Conservation (phyloP, 2,329 filamentous ascomycete genomes). For the Coniochaeta ligniaria region DNA sequence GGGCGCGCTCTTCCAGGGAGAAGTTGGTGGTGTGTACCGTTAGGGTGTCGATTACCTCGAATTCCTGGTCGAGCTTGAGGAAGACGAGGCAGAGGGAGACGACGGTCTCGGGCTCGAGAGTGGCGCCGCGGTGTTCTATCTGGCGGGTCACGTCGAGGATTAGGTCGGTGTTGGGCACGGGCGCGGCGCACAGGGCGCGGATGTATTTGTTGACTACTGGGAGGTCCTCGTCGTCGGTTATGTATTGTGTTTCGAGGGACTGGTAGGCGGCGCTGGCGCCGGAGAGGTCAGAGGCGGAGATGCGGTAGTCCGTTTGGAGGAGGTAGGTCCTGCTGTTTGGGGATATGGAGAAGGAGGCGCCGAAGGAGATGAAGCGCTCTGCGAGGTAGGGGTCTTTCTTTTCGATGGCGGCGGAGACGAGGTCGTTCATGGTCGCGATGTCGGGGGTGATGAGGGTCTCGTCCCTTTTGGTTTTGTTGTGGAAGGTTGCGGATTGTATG, state of each 20-base stretch:
- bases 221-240: constrained; percentile 49
- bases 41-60: constrained; percentile 75
- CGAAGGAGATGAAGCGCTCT: constrained; percentile 64
- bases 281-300: constrained; percentile 65
- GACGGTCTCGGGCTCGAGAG: constrained; percentile 68
- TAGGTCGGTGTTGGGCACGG: constrained; percentile 57
- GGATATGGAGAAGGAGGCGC: constrained; percentile 54
- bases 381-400: constrained; percentile 63
- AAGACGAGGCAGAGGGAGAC: constrained; percentile 67
- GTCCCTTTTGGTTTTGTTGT: constrained; percentile 33
- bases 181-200: constrained; percentile 54
- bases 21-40: constrained; percentile 67
- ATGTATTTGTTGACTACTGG: constrained; percentile 65
- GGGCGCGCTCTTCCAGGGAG: constrained; percentile 60
- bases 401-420: constrained; percentile 68
- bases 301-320: constrained; percentile 67
- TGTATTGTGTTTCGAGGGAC: constrained; percentile 43
- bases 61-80: constrained; percentile 66
- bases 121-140: constrained; percentile 61
- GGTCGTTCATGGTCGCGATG: constrained; percentile 65
- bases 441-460: constrained; percentile 41
- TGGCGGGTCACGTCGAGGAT: constrained; percentile 68
- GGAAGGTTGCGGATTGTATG: constrained; percentile 57
- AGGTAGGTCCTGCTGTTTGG: constrained; percentile 65
- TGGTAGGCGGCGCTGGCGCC: constrained; percentile 62